phyloP scores from a whole-genome alignment of 106 monocot genomes.

The Platanthera guangdongensis region DNA sequence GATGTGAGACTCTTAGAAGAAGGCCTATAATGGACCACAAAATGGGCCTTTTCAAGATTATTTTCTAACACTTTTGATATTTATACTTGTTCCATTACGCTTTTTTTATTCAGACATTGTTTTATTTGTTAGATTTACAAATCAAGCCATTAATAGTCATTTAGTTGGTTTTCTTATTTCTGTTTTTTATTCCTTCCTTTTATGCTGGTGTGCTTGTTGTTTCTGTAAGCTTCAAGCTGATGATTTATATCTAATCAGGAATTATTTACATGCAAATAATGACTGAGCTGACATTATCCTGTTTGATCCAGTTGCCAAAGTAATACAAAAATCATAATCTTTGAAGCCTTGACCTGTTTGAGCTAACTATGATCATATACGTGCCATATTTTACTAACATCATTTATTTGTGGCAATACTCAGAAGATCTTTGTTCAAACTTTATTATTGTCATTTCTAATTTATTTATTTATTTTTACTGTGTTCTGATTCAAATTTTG shows the following conservation, averaged over 20 bases:
- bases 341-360: neutral
- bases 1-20: no score
- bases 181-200: neutral
- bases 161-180: neutral
- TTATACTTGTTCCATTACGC: no score
- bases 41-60: no score
- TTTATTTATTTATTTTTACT: neutral
- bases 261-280: neutral
- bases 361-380: neutral
- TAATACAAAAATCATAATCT: neutral
- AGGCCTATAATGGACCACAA: no score
- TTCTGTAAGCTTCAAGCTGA: neutral
- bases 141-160: neutral
- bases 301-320: neutral
- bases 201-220: neutral
- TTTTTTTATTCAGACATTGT: neutral
- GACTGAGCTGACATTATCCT: neutral
- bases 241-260: neutral
- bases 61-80: no score
- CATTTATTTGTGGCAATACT: neutral
- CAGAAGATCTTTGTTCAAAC: no score
- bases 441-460: no score
- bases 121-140: neutral
- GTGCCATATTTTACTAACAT: neutral
- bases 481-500: conserved; percentile 9